Conservation (phyloP, 2,329 filamentous ascomycete genomes). For the Aspergillus sp. region DNA sequence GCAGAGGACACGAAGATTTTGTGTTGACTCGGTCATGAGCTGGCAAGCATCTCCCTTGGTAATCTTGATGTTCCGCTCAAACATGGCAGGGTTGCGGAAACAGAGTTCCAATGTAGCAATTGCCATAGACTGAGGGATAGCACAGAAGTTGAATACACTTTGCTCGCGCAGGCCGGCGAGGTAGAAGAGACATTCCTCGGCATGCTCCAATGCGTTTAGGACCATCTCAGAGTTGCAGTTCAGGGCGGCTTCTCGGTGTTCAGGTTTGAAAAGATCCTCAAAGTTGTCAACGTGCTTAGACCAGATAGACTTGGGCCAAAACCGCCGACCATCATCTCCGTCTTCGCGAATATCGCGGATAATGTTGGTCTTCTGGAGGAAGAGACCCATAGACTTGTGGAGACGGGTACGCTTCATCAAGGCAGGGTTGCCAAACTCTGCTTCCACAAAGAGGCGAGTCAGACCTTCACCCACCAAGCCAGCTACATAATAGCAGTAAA, state of each 20-base stretch:
- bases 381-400: constrained; percentile 94
- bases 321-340: constrained; percentile 79
- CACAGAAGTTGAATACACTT: constrained; percentile 98
- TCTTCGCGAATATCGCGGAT: constrained; percentile 95
- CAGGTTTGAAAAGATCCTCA: constrained; percentile 82
- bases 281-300: constrained; percentile 89
- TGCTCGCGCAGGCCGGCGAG: constrained; percentile 93
- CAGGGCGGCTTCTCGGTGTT: constrained; percentile 73
- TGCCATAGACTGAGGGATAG: constrained; percentile 95
- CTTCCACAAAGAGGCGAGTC: constrained; percentile 85
- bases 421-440: constrained; percentile 80
- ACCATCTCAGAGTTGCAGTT: constrained; percentile 93
- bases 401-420: constrained; percentile 76
- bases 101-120: constrained; percentile 90
- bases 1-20: constrained; percentile 80
- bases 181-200: constrained; percentile 95
- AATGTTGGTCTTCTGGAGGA: constrained; percentile 98
- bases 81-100: constrained; percentile 87
- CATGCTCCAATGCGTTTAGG: constrained; percentile 80
- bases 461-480: constrained; percentile 94
- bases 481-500: constrained; percentile 98
- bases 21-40: constrained; percentile 88
- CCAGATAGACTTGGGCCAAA: constrained; percentile 97
- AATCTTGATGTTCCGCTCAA: constrained; percentile 90
- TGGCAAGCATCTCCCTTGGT: constrained; percentile 90